Evolutionary conservation across 345 rosid genomes (phyloP), one percentile per base, ranked within the genome.

Genomic region (Gynandropsis gynandra): DNA sequence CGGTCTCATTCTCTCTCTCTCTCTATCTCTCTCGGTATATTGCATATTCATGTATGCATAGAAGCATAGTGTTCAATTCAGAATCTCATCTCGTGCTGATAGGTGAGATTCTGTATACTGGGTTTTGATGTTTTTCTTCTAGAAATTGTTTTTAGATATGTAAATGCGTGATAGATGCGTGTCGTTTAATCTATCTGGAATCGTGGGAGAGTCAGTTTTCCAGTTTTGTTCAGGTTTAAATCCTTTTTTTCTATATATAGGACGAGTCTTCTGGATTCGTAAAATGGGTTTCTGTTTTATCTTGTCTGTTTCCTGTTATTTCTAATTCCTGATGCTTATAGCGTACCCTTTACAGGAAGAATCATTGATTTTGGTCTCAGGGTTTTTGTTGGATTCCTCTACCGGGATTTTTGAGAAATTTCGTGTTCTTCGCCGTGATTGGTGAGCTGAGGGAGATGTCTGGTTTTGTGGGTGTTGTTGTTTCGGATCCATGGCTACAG

Each of bases 401-500:
- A 37, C 58, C 55, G 51, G 61, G 59, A 29, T 60, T 63, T 59
- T 9, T 18, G 60, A 57, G 49, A 18, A 51, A 55, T 45, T 43
- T 43, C 20, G 35, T 54, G 34, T 15, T 34, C 44, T 48, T 51
- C 59, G n/a, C 44, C 60, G 18, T 39, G 45, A 56, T 24, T 47
- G 56, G 40, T 36, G 16, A 51, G n/a, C 16, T n/a, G n/a, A 49
- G 50, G 47, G 73, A 68, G 57, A 89, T 90, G 98, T 82, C 98
- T 17, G 74, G 84, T 55, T 80, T 58, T 20, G 66, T 60, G 21
- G 90, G 90, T 42, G 83, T 86, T 66, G 62, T 72, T n/a, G 76
- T 83, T 43, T 80, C 95, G 1, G 98, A 89, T 74, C 86, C 78
- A 60, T 74, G 70, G 93, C 78, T 85, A 33, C 90, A 86, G 70